Conservation (phyloP, 345 rosid species). For the Hirschfeldia incana region DNA sequence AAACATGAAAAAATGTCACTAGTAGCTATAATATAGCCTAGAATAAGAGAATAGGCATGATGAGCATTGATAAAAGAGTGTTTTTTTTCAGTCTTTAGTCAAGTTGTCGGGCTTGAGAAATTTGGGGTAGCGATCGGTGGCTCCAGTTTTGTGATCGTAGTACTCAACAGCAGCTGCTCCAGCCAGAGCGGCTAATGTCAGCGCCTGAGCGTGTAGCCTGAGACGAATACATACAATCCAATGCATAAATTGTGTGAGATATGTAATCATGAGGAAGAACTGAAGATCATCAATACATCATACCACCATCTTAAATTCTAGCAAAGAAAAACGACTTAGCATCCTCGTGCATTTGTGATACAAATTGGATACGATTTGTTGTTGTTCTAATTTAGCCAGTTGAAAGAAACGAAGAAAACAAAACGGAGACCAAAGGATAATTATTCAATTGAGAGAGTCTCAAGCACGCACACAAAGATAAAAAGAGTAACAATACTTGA, state of each 20-base stretch:
- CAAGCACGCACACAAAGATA: too few species aligned
- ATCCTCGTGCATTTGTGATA: not conserved
- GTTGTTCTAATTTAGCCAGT: too few species aligned
- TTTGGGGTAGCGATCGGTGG: slow-evolving; percentile 57
- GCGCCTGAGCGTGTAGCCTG: slow-evolving; percentile 95
- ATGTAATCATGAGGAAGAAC: not conserved
- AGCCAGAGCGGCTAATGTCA: slow-evolving; percentile 83
- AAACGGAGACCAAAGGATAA: too few species aligned
- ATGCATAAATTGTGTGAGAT: slow-evolving; percentile 1
- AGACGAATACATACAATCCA: not conserved
- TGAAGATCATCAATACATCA: not conserved
- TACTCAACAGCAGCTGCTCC: slow-evolving; percentile 91
- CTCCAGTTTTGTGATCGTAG: slow-evolving; percentile 65
- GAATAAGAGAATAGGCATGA: slow-evolving; percentile 5
- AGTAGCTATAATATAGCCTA: slow-evolving; percentile 15
- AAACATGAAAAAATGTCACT: not conserved
- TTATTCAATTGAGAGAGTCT: too few species aligned
- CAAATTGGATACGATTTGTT: not conserved
- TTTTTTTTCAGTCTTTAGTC: slow-evolving; percentile 44
- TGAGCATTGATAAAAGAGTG: not conserved
- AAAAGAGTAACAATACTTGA: too few species aligned
- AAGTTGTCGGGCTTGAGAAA: slow-evolving; percentile 49
- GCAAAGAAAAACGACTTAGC: not conserved
- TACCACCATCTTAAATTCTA: too few species aligned
- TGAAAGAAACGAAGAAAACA: too few species aligned